A percentile compares a stretch with the other conserved stretches of the same genome.
Conservation (phyloP, 202 grass and related monocot species). For the Panicum virgatum region DNA sequence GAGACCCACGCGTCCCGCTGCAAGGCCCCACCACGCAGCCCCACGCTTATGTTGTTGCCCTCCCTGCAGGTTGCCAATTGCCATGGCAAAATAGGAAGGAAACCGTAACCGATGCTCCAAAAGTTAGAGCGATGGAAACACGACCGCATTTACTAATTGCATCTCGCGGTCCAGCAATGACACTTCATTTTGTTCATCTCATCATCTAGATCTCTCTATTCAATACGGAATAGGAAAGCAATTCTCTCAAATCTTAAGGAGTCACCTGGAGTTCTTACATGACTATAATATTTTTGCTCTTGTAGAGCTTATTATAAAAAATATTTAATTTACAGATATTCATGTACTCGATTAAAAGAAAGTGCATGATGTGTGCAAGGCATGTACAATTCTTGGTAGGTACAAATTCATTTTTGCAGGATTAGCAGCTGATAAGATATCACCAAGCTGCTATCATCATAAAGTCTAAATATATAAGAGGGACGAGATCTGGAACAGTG, state of each 20-base stretch:
- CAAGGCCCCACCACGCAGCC: background rate
- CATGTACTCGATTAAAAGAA: no score
- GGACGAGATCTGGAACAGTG: constrained; percentile 40
- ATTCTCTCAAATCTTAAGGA: background rate
- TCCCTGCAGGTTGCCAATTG: background rate
- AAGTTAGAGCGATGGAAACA: constrained; percentile 7
- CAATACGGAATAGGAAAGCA: background rate
- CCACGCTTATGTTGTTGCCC: constrained; percentile 5
- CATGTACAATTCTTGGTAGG: constrained; percentile 1
- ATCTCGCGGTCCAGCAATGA: background rate
- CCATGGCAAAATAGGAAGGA: background rate
- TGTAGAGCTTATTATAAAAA: no score
- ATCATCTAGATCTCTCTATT: background rate
- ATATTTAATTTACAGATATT: no score
- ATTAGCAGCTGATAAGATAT: constrained; percentile 11
- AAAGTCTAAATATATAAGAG: constrained; percentile 33
- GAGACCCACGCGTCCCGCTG: constrained; percentile 6
- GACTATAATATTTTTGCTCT: no score
- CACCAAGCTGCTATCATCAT: background rate
- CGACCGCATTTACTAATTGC: background rate
- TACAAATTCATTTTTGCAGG: background rate
- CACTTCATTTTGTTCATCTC: background rate
- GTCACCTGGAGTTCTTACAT: background rate
- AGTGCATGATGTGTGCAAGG: background rate
- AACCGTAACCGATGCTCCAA: constrained; percentile 41